Conservation (phyloP, 164 flowering plant genomes). For the Magnolia kwangsiensis region DNA sequence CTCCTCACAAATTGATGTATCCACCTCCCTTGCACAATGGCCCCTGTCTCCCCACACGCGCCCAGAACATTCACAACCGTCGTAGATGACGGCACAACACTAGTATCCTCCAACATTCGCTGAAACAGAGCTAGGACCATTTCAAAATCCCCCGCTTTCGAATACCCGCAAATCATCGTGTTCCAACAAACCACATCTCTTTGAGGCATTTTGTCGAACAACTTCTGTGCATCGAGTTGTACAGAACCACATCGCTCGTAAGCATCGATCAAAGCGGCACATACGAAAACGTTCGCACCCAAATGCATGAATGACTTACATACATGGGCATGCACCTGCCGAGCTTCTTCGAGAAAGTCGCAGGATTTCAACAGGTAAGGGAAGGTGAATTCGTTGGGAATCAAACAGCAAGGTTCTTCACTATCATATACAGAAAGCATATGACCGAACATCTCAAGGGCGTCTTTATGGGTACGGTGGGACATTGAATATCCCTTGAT, state of each 20-base stretch:
- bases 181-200: conserved; percentile 25
- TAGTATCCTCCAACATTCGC: conserved; percentile 20
- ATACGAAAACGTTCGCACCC: conserved; percentile 13
- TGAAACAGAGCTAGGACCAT: conserved; percentile 28
- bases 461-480: background rate
- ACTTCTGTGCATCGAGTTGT: conserved; percentile 18
- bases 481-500: conserved; percentile 2
- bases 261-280: conserved; percentile 22
- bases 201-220: conserved; percentile 30
- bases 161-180: conserved; percentile 35
- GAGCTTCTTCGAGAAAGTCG: background rate
- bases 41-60: conserved; percentile 20
- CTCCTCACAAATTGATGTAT: conserved; percentile 28
- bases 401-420: background rate
- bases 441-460: background rate
- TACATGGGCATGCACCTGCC: conserved; percentile 10
- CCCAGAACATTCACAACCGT: conserved; percentile 33
- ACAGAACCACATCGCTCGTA: conserved; percentile 19
- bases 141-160: conserved; percentile 15
- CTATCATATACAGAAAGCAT: background rate
- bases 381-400: conserved; percentile 4
- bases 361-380: conserved; percentile 8
- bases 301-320: conserved; percentile 13
- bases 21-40: conserved; percentile 29
- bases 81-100: conserved; percentile 26